Evolutionary conservation across 352 stramenopile species (phyloP), one percentile per base, ranked within the genome.

Genomic region (Phytophthora ohioensis): DNA sequence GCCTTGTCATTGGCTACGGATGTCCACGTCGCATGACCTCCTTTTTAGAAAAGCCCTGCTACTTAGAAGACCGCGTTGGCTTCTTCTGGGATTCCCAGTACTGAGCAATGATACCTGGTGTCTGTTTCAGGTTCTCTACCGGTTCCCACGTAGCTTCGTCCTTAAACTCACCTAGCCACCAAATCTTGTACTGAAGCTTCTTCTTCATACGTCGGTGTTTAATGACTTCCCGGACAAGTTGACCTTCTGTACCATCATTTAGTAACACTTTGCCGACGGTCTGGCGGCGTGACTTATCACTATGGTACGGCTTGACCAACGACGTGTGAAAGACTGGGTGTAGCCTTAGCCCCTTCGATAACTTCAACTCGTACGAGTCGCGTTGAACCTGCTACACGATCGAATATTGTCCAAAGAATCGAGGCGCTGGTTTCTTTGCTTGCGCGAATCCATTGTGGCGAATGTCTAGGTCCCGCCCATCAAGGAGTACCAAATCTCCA

Each of bases 61-160:
- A 8, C 36, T 42, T 13, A 42, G 13, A 42, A 42, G 36, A 11
- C 8, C 3, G 9, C 5, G 0, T 11, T 42, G 8, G 0, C 36
- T 42, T 42, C 36, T 59, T 65, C 27, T 64, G 54, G 47, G 30
- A 65, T 5, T 47, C 49, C 48, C 55, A 71, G 27, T 64, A 64
- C 21, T 39, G 35, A 12, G 46, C 30, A 7, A 64, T 56, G 15
- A 68, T 15, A 17, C 47, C 48, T 35, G 55, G 17, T 11, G 62
- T 61, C 21, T 71, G 47, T 9, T 65, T 65, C 4, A 71, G 17
- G 4, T 65, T 65, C 48, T 71, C 31, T 2, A 56, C 17, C 0
- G 48, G 56, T 15, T 64, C 67, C 27, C 55, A 67, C 1, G 60
- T 75, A n/a, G 48, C 56, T 4, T 71, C 47, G n/a, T 64, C 30